phyloP scores from a whole-genome alignment of 768 basidiomycete species.

The Pleurotus eryngii region DNA sequence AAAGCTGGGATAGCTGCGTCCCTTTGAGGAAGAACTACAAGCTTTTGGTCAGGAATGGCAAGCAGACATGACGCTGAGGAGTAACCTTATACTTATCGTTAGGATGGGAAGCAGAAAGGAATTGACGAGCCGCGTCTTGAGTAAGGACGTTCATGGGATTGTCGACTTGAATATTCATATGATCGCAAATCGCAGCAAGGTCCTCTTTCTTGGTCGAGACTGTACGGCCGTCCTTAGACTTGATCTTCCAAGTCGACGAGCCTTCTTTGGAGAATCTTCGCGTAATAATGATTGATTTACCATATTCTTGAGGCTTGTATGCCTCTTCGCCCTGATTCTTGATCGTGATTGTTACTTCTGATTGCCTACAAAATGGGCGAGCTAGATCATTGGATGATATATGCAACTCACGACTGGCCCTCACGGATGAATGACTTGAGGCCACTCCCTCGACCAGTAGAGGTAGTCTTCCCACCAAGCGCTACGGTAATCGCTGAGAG shows the following conservation, averaged over 20 bases:
- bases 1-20: conserved; percentile 85
- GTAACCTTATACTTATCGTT: conserved; percentile 86
- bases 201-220: conserved; percentile 82
- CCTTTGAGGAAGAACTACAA: conserved; percentile 89
- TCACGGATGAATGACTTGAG: conserved; percentile 84
- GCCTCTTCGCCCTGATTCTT: conserved; percentile 93
- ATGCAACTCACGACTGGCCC: conserved; percentile 62
- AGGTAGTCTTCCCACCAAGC: conserved; percentile 88
- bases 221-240: conserved; percentile 57
- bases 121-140: conserved; percentile 70
- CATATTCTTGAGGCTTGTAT: conserved; percentile 81
- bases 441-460: conserved; percentile 85
- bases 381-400: not conserved
- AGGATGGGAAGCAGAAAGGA: conserved; percentile 78
- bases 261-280: conserved; percentile 80
- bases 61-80: not conserved
- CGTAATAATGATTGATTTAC: conserved; percentile 79
- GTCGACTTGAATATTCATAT: conserved; percentile 96
- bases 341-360: conserved; percentile 77
- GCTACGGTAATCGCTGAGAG: conserved; percentile 91
- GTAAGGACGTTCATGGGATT: conserved; percentile 95
- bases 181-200: conserved; percentile 83
- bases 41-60: not conserved
- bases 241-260: conserved; percentile 78
- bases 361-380: conserved; percentile 34